Base-by-base conservation (phyloP, 75 land plant species). In the Ceratopteris richardii region DNA sequence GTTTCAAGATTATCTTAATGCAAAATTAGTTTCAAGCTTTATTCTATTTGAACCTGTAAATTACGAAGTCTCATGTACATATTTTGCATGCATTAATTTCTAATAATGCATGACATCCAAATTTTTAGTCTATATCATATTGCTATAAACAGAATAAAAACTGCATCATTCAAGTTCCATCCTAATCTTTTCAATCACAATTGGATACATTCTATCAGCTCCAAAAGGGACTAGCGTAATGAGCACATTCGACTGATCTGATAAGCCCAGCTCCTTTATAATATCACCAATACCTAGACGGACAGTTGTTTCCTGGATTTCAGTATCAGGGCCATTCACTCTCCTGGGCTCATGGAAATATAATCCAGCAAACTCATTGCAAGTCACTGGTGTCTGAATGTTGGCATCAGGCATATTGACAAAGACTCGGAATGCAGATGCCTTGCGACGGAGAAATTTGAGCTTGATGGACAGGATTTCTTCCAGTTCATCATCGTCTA, bases 311-410 rank as follows among this genome's bases (percentile, higher is more conserved):
- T 5, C 48, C 21, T 46, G 48, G 4, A 46, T 7, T 46, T 46
- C 48, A 46, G 1, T 2, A 17, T 20, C 21, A n/a, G 48, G 48
- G 21, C 21, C 17, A 2, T 46, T 46, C 2, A 46, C 48, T 20
- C 48, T 46, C 14, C 48, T 46, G 14, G 48, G 48, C 21, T 46
- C 48, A 46, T 46, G 48, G 21, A n/a, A 46, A 46, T n/a, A 46
- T 46, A 14, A 17, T n/a, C 48, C 48, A 46, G 12, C 14, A 14
- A 46, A 46, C 21, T 46, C 48, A 3, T 5, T 3, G 48, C 48
- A 46, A 5, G 48, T 46, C 4, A 46, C 48, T 14, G 48, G 21
- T 5, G 48, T 46, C 21, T 46, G 2, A 2, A 7, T 17, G 21
- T 46, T 46, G 48, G 48, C 48, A 46, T 17, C 21, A 20, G 48